A percentile compares a stretch with the other conserved stretches of the same genome.
Conservation (phyloP, 139 green algal species). For the Picocystis salinarum region DNA sequence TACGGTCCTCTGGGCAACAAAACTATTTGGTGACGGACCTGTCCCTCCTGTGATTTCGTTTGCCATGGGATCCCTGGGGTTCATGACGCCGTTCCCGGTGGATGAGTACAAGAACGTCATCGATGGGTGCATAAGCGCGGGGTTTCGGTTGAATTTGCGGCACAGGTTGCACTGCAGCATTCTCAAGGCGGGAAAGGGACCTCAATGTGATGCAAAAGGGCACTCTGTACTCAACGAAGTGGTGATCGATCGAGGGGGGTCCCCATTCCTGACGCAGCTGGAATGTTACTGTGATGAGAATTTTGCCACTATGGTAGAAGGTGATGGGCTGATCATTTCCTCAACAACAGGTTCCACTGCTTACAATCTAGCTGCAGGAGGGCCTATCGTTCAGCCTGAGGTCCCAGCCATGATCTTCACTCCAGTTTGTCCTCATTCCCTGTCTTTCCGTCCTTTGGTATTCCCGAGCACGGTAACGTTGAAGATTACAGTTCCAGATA, state of each 20-base stretch:
- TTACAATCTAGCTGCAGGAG: constrained; percentile 72
- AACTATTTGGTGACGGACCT: too few relatives aligned
- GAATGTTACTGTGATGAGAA: constrained; percentile 62
- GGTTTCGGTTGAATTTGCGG: constrained; percentile 58
- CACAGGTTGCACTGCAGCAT: constrained; percentile 62
- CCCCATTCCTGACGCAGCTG: constrained; percentile 57
- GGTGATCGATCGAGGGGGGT: constrained; percentile 70
- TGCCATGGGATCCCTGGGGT: constrained; percentile 73
- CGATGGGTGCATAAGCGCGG: constrained; percentile 11
- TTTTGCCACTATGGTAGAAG: constrained; percentile 23
- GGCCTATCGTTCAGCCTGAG: constrained; percentile 77
- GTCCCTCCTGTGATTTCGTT: constrained; percentile 56
- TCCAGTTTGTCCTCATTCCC: constrained; percentile 86
- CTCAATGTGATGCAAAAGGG: constrained; percentile 5
- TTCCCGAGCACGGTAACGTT: too few relatives aligned
- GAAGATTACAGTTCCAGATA: too few relatives aligned
- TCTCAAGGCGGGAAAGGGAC: neutral
- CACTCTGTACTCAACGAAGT: constrained; percentile 88
- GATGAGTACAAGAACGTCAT: neutral
- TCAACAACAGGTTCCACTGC: constrained; percentile 79
- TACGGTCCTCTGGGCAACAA: too few relatives aligned
- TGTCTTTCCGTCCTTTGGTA: constrained; percentile 91
- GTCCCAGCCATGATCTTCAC: constrained; percentile 75
- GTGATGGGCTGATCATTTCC: constrained; percentile 71
- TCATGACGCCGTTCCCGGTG: constrained; percentile 63